These are phyloP conservation scores for Pseudocercospora vitis DNA, from an alignment of 2,329 filamentous ascomycete species.

Conservation along the genomic window DNA sequence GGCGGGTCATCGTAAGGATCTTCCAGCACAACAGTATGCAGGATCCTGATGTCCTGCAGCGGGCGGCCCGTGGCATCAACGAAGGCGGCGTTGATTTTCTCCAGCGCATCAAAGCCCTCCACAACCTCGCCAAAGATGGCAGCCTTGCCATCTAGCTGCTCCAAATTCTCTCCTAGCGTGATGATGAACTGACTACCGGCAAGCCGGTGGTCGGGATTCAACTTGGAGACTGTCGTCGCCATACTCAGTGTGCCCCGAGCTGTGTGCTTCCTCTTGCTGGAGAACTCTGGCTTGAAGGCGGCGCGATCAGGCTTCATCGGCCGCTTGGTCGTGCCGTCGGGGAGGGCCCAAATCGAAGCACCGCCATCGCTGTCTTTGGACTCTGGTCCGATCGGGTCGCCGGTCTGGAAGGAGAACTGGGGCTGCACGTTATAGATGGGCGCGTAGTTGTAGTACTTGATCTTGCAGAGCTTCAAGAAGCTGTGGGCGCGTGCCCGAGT, in stretches of 20 bases:
- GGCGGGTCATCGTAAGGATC: slow-evolving; percentile 85
- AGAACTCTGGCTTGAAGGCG: slow-evolving; percentile 75
- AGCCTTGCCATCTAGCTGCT: slow-evolving; percentile 90
- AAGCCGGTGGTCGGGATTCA: slow-evolving; percentile 76
- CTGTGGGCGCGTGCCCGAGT: slow-evolving; percentile 53
- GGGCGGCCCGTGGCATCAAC: slow-evolving; percentile 83
- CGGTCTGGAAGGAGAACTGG: slow-evolving; percentile 93
- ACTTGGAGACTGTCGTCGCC: slow-evolving; percentile 78
- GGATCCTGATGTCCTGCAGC: slow-evolving; percentile 89
- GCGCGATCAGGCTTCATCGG: slow-evolving; percentile 53
- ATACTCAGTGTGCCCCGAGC: slow-evolving; percentile 94
- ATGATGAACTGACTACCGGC: slow-evolving; percentile 93
- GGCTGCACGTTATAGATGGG: slow-evolving; percentile 91
- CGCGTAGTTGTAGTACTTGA: slow-evolving; percentile 98
- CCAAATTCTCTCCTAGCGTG: slow-evolving; percentile 83
- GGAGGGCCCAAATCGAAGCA: slow-evolving; percentile 84
- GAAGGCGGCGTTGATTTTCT: slow-evolving; percentile 89
- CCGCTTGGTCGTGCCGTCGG: slow-evolving; percentile 65
- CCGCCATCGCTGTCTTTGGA: slow-evolving; percentile 87
- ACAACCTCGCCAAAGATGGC: slow-evolving; percentile 94
- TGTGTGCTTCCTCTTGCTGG: slow-evolving; percentile 81
- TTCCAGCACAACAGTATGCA: slow-evolving; percentile 87
- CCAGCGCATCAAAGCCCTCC: slow-evolving; percentile 89
- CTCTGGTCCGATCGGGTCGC: slow-evolving; percentile 86
- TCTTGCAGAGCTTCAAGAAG: slow-evolving; percentile 97